Evolutionary conservation across 176 grass and related monocot species (phyloP), one percentile per base, ranked within the genome.

Genomic region (Rhipidocladum racemiflorum): DNA sequence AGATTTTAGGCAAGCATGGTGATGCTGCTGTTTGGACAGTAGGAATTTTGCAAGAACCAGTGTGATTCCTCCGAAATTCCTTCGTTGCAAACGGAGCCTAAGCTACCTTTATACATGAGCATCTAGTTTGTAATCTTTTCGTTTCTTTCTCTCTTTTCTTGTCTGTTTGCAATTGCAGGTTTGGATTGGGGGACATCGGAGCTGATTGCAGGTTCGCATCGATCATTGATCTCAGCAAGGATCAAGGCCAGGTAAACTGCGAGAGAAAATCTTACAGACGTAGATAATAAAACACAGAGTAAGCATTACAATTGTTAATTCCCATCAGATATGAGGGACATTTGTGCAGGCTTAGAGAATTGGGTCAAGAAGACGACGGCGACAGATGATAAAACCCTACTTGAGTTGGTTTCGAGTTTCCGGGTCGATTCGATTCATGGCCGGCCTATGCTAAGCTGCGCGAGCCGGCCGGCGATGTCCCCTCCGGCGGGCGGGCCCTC

Each of bases 391-490:
- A 9, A 7, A 13, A 10, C 44, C 44, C 44, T 46, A 46, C 12
- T 3, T 3, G 13, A 15, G 43, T 44, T 46, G 44, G 44, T 15
- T 46, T 15, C 44, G 44, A 46, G 44, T 15, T 46, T 46, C 44
- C 44, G 14, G 44, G 12, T 46, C 44, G 65, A 43, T 57, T 49
- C 1, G 16, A 14, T 62, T 54, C 84, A 86, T 43, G 35, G 46
- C 20, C 48, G 84, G 77, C 48, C 68, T 56, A 87, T 81, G 70
- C 77, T 81, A 70, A 86, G 76, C 68, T 43, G 76, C 13, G 67
- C 76, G 0, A 80, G 56, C 24, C 57, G 56, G 6, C 24, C 36
- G 0, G 68, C 76, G 60, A 86, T 86, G 71, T 76, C 62, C 9
- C 1, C 86, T n/a, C 66, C 66, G 21, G 45, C 9, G 20, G 20